Conservation (phyloP, 495 filamentous ascomycete species). For the Corynascus novoguineensis region DNA sequence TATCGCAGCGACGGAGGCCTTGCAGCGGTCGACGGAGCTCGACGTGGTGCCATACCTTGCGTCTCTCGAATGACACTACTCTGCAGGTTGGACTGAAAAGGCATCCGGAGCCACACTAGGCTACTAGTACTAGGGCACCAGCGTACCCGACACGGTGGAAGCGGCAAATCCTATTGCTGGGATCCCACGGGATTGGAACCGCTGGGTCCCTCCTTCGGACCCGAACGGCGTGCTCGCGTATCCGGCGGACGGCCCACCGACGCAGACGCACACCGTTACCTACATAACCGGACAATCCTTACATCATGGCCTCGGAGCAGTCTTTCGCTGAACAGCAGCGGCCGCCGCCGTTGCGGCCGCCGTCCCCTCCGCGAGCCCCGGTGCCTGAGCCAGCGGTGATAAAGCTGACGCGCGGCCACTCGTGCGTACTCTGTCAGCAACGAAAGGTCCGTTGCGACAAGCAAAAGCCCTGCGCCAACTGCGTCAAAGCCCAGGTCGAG, state of each 20-base stretch:
- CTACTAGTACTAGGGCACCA: too few species aligned
- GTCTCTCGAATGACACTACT: neutral
- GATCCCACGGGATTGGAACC: neutral
- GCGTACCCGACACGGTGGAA: too few species aligned
- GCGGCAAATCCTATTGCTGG: constrained; percentile 1
- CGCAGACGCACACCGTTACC: neutral
- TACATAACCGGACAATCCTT: constrained; percentile 2
- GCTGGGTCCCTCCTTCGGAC: constrained; percentile 16
- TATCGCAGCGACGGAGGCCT: constrained; percentile 1
- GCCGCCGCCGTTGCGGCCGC: constrained; percentile 34
- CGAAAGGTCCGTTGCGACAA: constrained; percentile 65
- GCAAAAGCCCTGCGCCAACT: constrained; percentile 60
- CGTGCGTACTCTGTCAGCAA: constrained; percentile 60
- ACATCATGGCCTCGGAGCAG: constrained; percentile 30
- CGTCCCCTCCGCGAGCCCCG: constrained; percentile 30
- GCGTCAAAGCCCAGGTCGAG: constrained; percentile 54
- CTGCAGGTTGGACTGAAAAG: neutral
- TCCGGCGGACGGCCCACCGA: constrained; percentile 9
- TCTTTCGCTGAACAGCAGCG: constrained; percentile 24
- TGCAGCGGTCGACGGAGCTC: constrained; percentile 8
- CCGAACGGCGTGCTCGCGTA: constrained; percentile 20
- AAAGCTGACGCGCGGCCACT: constrained; percentile 51
- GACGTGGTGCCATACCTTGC: neutral
- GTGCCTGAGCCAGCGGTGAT: constrained; percentile 35
- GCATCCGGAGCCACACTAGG: neutral